phyloP scores from a whole-genome alignment of 164 flowering plant species.

The Vitis amurensis region DNA sequence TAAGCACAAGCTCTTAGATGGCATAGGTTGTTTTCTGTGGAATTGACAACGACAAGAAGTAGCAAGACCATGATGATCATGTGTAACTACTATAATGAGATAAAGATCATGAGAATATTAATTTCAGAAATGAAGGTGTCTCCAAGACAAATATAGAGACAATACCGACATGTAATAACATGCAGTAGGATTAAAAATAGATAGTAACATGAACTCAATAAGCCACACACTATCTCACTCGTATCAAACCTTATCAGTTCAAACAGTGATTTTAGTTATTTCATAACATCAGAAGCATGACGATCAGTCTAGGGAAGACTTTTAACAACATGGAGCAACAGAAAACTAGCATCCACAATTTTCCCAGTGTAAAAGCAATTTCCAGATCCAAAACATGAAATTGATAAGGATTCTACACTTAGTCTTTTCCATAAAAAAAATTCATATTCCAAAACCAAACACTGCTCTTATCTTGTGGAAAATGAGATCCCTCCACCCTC shows the following conservation, averaged over 20 bases:
- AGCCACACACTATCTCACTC: background rate
- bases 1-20: background rate
- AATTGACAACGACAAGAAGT: background rate
- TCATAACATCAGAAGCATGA: background rate
- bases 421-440: background rate
- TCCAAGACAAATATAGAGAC: too few relatives aligned
- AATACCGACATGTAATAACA: too few relatives aligned
- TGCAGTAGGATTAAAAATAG: too few relatives aligned
- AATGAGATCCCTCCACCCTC: constrained; percentile 90
- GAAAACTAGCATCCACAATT: background rate
- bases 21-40: too few relatives aligned
- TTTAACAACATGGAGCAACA: too few relatives aligned
- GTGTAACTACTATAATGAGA: too few relatives aligned
- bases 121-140: too few relatives aligned
- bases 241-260: background rate
- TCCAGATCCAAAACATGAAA: background rate
- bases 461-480: constrained; percentile 80
- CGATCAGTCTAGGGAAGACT: background rate
- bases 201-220: background rate
- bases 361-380: background rate
- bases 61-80: too few relatives aligned
- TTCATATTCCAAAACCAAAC: constrained; percentile 84
- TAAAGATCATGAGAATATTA: too few relatives aligned
- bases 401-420: constrained; percentile 12
- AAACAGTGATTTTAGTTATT: background rate